phyloP scores from a whole-genome alignment of 345 rosid species.

The Hypericum perforatum region DNA sequence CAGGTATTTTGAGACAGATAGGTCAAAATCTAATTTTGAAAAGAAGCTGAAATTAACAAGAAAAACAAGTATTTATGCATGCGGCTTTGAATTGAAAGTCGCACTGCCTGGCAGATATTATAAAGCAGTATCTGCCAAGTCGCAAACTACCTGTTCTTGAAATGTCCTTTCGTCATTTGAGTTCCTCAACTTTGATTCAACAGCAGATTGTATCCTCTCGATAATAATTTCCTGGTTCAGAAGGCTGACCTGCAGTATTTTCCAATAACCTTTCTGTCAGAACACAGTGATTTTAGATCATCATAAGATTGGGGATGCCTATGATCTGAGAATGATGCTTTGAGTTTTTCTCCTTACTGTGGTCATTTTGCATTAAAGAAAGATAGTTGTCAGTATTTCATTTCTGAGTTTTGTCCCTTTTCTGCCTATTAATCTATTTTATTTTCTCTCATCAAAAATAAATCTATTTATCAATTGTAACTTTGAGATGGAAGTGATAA shows the following conservation, averaged over 20 bases:
- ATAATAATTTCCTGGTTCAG: conserved; percentile 78
- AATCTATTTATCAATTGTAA: too few species aligned
- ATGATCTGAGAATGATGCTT: too few species aligned
- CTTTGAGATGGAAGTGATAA: too few species aligned
- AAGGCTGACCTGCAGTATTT: conserved; percentile 72
- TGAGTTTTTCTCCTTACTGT: too few species aligned
- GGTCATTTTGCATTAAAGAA: too few species aligned
- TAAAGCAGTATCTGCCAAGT: conserved; percentile 10
- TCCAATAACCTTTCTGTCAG: not conserved
- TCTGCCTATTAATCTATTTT: too few species aligned
- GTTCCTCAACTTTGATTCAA: conserved; percentile 62
- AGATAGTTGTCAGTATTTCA: too few species aligned
- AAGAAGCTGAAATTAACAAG: too few species aligned
- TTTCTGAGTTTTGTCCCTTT: too few species aligned
- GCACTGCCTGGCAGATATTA: not conserved
- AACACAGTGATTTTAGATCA: not conserved
- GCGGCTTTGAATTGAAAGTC: not conserved
- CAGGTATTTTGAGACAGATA: too few species aligned
- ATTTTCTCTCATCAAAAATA: too few species aligned
- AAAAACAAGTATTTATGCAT: not conserved
- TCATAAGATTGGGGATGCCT: not conserved
- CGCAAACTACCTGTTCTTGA: conserved; percentile 63
- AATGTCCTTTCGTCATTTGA: conserved; percentile 65
- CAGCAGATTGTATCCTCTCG: conserved; percentile 65
- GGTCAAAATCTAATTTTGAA: too few species aligned